Percentiles rank a stretch among this genome's conserved stretches.
Evolutionary conservation across 1,284 basidiomycete species (phyloP).

Genomic region (Ustilago sp.): DNA sequence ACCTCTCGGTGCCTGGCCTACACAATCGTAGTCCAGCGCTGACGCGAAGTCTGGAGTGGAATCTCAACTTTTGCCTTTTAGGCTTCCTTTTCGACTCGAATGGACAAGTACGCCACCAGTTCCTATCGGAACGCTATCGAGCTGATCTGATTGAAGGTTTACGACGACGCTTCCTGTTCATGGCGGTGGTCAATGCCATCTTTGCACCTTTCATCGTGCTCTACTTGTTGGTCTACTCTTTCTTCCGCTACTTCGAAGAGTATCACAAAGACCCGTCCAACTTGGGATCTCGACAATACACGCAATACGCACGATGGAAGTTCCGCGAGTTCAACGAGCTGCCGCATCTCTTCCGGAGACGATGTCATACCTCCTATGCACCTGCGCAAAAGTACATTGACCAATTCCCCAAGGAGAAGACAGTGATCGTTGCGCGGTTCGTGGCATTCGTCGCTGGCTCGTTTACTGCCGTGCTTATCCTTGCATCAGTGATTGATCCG

Average conservation of each 20-base stretch:
- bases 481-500: conserved; percentile 90
- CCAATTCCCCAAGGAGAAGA: conserved; percentile 95
- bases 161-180: conserved; percentile 87
- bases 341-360: conserved; percentile 87
- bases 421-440: conserved; percentile 89
- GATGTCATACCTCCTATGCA: conserved; percentile 88
- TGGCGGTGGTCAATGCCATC: conserved; percentile 92
- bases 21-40: conserved; percentile 74
- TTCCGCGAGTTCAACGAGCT: conserved; percentile 99
- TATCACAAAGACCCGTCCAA: conserved; percentile 98
- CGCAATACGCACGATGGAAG: conserved; percentile 95
- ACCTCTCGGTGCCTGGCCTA: conserved; percentile 79
- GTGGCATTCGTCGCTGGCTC: conserved; percentile 95
- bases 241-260: conserved; percentile 99
- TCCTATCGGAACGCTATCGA: conserved; percentile 85
- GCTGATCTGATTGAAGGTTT: conserved; percentile 83
- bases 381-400: conserved; percentile 93
- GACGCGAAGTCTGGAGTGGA: conserved; percentile 94
- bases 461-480: conserved; percentile 90
- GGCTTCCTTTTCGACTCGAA: conserved; percentile 89
- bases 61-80: conserved; percentile 91
- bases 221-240: conserved; percentile 97
- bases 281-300: conserved; percentile 90
- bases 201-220: conserved; percentile 97
- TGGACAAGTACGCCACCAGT: conserved; percentile 88